A percentile compares a stretch with the other conserved stretches of the same genome.
Evolutionary conservation across 2,329 filamentous ascomycete genomes (phyloP).

Genomic region (Exserohilum turcica): DNA sequence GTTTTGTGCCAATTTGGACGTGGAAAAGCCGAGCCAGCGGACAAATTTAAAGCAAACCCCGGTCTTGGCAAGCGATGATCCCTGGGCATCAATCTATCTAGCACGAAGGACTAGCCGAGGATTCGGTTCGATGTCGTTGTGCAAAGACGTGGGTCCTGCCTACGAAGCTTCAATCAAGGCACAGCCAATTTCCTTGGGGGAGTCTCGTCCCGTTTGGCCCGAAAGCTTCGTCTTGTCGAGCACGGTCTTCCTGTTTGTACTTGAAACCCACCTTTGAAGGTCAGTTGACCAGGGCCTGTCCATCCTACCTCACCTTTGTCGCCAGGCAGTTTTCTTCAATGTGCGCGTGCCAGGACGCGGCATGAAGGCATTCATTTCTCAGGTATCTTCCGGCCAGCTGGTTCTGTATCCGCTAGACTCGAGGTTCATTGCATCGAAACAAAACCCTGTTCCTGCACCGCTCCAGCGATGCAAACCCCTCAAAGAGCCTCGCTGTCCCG

Average conservation of each 20-base stretch:
- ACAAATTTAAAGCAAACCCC: conserved; percentile 8
- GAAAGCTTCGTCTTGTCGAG: conserved; percentile 25
- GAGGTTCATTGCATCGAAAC: background rate
- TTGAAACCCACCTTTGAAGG: conserved; percentile 16
- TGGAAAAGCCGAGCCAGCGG: background rate
- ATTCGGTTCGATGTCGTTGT: conserved; percentile 30
- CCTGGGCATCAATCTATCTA: conserved; percentile 15
- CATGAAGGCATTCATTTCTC: background rate
- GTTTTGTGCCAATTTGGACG: background rate
- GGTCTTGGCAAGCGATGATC: conserved; percentile 10
- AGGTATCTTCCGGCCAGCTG: background rate
- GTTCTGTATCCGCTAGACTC: background rate
- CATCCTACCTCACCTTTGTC: background rate
- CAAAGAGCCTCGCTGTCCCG: background rate
- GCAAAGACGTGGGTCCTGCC: conserved; percentile 22
- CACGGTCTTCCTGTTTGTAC: conserved; percentile 12
- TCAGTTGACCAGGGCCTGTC: conserved; percentile 3
- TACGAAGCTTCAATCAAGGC: conserved; percentile 26
- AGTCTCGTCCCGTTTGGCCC: conserved; percentile 44
- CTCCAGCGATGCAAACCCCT: conserved; percentile 7
- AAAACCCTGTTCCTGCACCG: background rate
- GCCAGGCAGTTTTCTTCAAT: background rate
- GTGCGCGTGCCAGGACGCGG: background rate
- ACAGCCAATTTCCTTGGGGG: conserved; percentile 29
- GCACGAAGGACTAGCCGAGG: conserved; percentile 21